Conservation (phyloP, 176 grass and related monocot genomes). For the Melocanna baccifera region DNA sequence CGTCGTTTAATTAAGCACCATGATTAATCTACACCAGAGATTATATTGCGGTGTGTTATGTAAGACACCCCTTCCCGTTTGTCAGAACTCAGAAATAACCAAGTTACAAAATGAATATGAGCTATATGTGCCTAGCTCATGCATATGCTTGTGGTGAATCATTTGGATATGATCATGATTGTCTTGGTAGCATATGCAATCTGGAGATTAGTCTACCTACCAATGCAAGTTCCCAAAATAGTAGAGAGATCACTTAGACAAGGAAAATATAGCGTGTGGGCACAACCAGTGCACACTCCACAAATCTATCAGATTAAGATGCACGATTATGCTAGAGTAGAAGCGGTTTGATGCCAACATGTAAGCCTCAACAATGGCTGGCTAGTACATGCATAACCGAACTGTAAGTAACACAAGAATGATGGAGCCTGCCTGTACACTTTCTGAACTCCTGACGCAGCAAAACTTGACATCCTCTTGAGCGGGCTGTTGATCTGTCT, state of each 20-base stretch:
- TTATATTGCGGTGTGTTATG: background rate
- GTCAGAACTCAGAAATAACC: conserved; percentile 7
- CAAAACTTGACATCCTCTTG: background rate
- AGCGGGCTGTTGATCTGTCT: background rate
- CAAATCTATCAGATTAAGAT: background rate
- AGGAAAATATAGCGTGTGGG: background rate
- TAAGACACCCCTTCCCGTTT: background rate
- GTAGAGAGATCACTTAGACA: background rate
- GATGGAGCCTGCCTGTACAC: background rate
- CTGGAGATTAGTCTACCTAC: background rate
- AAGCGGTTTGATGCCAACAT: background rate
- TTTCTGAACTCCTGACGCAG: background rate
- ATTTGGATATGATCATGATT: background rate
- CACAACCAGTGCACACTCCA: background rate
- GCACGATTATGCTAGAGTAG: background rate
- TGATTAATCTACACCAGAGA: conserved; percentile 1
- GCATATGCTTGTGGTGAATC: background rate
- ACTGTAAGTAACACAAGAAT: background rate
- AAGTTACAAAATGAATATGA: background rate
- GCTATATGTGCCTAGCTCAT: background rate
- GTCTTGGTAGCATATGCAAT: background rate
- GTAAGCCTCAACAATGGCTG: background rate
- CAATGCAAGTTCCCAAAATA: background rate
- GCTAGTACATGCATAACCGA: background rate
- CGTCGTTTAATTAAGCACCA: background rate